phyloP scores from a whole-genome alignment of 2,329 filamentous ascomycete species.

The Aspergillus costaricaensis region DNA sequence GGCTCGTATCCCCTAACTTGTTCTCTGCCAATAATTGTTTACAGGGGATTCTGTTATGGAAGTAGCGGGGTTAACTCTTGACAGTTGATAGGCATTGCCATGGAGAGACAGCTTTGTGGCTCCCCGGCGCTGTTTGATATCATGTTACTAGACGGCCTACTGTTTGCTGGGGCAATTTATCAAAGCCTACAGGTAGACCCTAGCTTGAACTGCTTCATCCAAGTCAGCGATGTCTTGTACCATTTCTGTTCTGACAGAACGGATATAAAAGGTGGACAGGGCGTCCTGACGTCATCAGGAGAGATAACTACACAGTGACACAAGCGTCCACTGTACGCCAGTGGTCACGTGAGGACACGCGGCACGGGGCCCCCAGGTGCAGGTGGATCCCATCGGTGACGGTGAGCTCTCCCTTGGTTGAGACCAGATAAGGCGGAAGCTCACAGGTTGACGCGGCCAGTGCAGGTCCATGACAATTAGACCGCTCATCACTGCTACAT shows the following conservation, averaged over 20 bases:
- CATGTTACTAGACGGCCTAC: background rate
- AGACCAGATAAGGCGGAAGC: constrained; percentile 9
- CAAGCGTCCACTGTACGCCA: background rate
- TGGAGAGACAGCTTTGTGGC: background rate
- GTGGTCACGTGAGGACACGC: constrained; percentile 20
- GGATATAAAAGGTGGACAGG: too few relatives aligned
- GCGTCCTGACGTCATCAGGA: constrained; percentile 14
- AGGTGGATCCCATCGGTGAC: constrained; percentile 14
- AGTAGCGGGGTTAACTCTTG: background rate
- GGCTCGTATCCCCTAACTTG: background rate
- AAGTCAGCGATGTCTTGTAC: too few relatives aligned
- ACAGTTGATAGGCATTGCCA: background rate
- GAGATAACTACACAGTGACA: background rate
- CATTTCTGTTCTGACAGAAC: too few relatives aligned
- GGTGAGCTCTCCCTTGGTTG: constrained; percentile 12
- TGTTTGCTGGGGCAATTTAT: background rate
- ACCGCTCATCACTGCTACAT: background rate
- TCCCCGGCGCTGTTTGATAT: background rate
- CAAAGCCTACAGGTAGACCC: background rate
- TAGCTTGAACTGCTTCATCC: background rate
- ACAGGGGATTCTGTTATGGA: background rate
- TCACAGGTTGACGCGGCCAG: background rate
- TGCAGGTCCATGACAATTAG: background rate
- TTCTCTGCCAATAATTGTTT: background rate
- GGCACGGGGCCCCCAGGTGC: constrained; percentile 15